Evolutionary conservation across 371 early-diverging fungal genomes (phyloP).

Genomic region (Apophysomyces sp.): DNA sequence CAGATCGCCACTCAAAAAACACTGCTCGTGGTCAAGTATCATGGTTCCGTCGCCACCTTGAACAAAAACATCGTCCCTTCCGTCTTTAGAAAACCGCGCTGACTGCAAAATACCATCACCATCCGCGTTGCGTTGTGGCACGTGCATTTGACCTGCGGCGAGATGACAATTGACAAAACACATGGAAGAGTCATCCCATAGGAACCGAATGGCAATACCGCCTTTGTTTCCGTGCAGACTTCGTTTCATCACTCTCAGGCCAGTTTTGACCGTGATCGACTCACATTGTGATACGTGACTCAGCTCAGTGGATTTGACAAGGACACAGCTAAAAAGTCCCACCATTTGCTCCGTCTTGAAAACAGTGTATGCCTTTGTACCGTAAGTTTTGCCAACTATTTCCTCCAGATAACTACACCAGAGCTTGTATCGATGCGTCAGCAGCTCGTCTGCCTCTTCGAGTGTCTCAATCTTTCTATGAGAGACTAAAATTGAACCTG

Average conservation of each 20-base stretch:
- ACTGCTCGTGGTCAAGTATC: constrained; percentile 77
- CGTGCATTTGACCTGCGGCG: constrained; percentile 80
- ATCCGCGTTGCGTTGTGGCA: constrained; percentile 75
- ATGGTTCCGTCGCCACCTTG: constrained; percentile 65
- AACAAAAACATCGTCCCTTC: constrained; percentile 48
- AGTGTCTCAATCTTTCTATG: constrained; percentile 50
- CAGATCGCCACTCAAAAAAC: constrained; percentile 79
- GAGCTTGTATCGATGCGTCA: constrained; percentile 57
- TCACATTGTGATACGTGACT: constrained; percentile 22
- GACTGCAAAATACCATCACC: constrained; percentile 70
- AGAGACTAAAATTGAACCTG: constrained; percentile 61
- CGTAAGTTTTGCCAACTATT: constrained; percentile 50
- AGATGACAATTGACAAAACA: constrained; percentile 88
- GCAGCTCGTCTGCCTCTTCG: constrained; percentile 50
- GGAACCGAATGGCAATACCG: constrained; percentile 76
- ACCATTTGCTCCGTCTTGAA: constrained; percentile 78
- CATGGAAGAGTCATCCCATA: constrained; percentile 74
- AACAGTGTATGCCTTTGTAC: constrained; percentile 52
- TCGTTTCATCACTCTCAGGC: constrained; percentile 67
- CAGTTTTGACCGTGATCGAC: constrained; percentile 72
- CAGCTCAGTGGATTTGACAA: constrained; percentile 50
- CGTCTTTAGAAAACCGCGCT: constrained; percentile 39
- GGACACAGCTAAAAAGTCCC: constrained; percentile 77
- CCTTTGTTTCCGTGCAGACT: constrained; percentile 86
- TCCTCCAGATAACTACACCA: constrained; percentile 73